Evolutionary conservation across 768 basidiomycete genomes (phyloP).

Genomic region (Chiua virens): DNA sequence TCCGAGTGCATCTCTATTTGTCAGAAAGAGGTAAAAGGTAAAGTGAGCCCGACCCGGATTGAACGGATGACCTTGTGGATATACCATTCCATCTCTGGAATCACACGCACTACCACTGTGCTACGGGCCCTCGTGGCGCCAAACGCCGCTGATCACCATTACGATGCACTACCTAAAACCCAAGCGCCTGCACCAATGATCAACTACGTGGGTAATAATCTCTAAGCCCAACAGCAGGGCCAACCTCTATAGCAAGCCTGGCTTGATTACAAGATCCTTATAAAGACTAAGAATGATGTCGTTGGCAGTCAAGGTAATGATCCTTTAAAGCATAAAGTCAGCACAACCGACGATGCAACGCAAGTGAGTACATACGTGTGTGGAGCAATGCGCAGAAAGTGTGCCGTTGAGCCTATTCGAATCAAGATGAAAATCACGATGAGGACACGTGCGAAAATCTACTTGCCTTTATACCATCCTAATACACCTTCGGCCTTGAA

Average conservation of each 20-base stretch:
- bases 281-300: constrained; percentile 73
- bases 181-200: neutral
- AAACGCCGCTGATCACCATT: too few relatives aligned
- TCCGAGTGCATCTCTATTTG: neutral
- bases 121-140: constrained; percentile 20
- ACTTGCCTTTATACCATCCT: constrained; percentile 93
- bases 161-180: too few relatives aligned
- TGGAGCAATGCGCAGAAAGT: constrained; percentile 89
- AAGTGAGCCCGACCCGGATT: constrained; percentile 40
- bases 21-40: neutral
- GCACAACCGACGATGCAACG: neutral
- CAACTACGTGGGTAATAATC: neutral
- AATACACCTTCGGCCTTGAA: constrained; percentile 82
- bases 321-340: constrained; percentile 41
- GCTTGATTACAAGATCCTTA: constrained; percentile 38
- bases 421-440: neutral
- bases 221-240: neutral
- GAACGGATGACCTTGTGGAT: constrained; percentile 47
- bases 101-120: constrained; percentile 37
- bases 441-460: neutral
- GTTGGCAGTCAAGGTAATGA: constrained; percentile 89
- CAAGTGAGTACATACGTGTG: constrained; percentile 67
- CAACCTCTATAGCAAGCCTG: constrained; percentile 9
- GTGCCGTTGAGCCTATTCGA: constrained; percentile 79
- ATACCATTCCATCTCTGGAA: constrained; percentile 19